A percentile compares a stretch with the other conserved stretches of the same genome.
These are phyloP conservation scores for Paraphaeosphaeria sporulosa DNA, from an alignment of 2,329 filamentous ascomycete species.

Conservation along the genomic window DNA sequence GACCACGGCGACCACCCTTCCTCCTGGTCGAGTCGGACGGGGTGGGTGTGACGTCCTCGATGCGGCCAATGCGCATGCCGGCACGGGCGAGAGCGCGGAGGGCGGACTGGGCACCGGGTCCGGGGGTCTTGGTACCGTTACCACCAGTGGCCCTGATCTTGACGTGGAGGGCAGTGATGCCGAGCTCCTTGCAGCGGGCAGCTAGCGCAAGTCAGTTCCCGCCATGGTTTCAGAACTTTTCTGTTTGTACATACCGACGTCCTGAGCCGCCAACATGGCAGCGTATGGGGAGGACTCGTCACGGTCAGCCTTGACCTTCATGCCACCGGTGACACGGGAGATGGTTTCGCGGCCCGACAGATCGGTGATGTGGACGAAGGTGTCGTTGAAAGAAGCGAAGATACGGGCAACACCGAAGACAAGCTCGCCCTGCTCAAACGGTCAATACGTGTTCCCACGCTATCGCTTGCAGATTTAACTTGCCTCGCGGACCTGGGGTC, in stretches of 20 bases:
- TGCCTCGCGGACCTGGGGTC: conserved; percentile 93
- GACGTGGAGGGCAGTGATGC: conserved; percentile 97
- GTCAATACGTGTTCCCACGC: conserved; percentile 30
- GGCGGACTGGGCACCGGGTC: conserved; percentile 97
- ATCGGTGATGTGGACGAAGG: conserved; percentile 96
- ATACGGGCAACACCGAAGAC: conserved; percentile 98
- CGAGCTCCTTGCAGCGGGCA: conserved; percentile 84
- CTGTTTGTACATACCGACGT: conserved; percentile 55
- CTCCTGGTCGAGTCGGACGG: conserved; percentile 99
- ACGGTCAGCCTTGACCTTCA: conserved; percentile 98
- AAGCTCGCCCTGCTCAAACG: conserved; percentile 74
- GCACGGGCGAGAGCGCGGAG: conserved; percentile 98
- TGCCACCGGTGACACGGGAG: conserved; percentile 99
- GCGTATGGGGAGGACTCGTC: conserved; percentile 99
- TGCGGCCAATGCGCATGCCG: conserved; percentile 99
- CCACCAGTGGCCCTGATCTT: conserved; percentile 99
- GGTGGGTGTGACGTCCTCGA: conserved; percentile 99
- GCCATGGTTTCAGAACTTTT: neutral
- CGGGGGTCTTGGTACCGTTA: conserved; percentile 99
- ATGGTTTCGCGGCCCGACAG: conserved; percentile 99
- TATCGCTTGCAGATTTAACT: conserved; percentile 20
- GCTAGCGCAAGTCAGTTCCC: conserved; percentile 61
- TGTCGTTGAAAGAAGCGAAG: conserved; percentile 79
- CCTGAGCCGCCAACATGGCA: conserved; percentile 99
- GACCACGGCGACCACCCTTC: conserved; percentile 99